Base-by-base conservation (phyloP, 1,284 basidiomycete species). In the Abortiporus biennis region DNA sequence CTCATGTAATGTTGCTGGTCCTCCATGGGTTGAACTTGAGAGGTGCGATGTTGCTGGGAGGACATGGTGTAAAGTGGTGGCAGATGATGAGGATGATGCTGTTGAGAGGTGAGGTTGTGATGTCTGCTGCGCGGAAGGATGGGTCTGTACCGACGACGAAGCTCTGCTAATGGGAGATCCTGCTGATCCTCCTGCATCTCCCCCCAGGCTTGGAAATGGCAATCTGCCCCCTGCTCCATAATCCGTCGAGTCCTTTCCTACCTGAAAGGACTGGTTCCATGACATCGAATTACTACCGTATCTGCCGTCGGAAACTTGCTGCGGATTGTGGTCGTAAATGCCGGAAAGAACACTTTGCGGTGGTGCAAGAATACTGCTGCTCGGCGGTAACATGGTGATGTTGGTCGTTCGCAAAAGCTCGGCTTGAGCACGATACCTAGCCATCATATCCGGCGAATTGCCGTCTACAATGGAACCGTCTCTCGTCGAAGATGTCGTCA, bases 341-440 rank as follows among this genome's bases (percentile, higher is more conserved):
- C 49, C 51, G 3, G 20, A 47, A 40, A 19, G 42, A 24, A n/a
- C 47, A 44, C 22, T 42, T 45, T 17, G 17, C 16, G 40, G 25
- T 53, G 38, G 15, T 46, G 42, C 21, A 61, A 46, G 27, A 29
- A 29, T 29, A 3, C 46, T 40, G 30, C 54, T 52, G 40, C 53
- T 53, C 9, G 57, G 54, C 32, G 60, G 49, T 22, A 58, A 55
- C 33, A 61, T 62, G 1, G 55, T 46, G 19, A 63, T 63, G 34
- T 57, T 59, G 36, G 31, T 13, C 31, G 31, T 11, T 36, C 12
- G 24, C 6, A 5, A 29, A 35, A 43, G 35, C 11, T 78, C 74
- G 1, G 67, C 59, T 44, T 77, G 70, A 0, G 64, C 58, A 13
- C 74, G 68, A 54, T 75, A 78, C 43, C 75, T 72, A 3, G 63